These are phyloP conservation scores for Ramaria sp. DNA, from an alignment of 768 basidiomycete genomes.

Conservation along the genomic window DNA sequence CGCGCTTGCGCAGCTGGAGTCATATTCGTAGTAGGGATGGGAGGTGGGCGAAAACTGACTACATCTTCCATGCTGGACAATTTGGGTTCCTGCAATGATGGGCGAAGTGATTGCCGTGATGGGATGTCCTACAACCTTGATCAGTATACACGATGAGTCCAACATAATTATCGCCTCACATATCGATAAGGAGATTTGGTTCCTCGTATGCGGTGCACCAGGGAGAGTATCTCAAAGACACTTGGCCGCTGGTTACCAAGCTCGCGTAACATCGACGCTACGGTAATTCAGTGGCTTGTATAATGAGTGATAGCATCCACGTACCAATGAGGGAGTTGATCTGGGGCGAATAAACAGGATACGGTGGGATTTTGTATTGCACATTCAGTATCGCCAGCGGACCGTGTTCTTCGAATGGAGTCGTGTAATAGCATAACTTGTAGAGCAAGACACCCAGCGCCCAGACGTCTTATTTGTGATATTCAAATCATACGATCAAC, in stretches of 20 bases:
- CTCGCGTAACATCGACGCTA: conserved; percentile 89
- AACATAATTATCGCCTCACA: conserved; percentile 17
- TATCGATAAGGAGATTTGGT: conserved; percentile 77
- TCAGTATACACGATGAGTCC: conserved; percentile 5
- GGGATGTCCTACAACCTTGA: conserved; percentile 8
- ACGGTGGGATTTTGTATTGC: conserved; percentile 85
- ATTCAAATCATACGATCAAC: not conserved
- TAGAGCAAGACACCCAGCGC: conserved; percentile 93
- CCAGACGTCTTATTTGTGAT: conserved; percentile 66
- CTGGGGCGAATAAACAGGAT: conserved; percentile 75
- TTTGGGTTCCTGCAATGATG: conserved; percentile 6
- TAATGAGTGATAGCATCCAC: conserved; percentile 16
- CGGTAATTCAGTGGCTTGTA: conserved; percentile 6
- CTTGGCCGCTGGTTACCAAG: conserved; percentile 78
- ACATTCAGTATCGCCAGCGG: conserved; percentile 94
- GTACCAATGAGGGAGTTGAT: conserved; percentile 78
- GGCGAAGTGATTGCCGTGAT: conserved; percentile 8
- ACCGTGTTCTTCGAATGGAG: conserved; percentile 97
- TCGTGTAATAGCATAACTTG: conserved; percentile 99
- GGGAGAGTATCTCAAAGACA: conserved; percentile 75
- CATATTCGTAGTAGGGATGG: conserved; percentile 1
- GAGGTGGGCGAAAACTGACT: conserved; percentile 26
- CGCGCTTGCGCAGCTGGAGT: conserved; percentile 44
- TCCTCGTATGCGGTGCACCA: conserved; percentile 80
- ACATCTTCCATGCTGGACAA: conserved; percentile 23